Percentiles rank a stretch among this genome's conserved stretches.
Evolutionary conservation across 306 rosid species (phyloP).

Genomic region (Casuarina equisetifolia): DNA sequence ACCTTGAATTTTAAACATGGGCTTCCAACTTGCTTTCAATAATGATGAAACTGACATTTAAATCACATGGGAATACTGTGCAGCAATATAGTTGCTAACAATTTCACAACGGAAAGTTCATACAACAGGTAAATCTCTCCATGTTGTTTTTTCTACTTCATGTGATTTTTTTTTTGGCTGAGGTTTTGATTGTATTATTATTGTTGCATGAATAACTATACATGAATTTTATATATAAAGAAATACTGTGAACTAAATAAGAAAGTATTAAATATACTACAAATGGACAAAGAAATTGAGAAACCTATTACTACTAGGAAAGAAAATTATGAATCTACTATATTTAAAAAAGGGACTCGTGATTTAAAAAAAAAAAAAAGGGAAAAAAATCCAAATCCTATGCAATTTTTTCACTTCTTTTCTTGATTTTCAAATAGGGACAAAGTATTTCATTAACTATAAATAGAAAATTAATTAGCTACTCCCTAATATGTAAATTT

Average conservation of each 20-base stretch:
- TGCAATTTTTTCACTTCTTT: neutral
- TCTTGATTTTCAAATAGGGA: neutral
- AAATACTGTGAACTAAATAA: too few species aligned
- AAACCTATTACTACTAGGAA: too few species aligned
- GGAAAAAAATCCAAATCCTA: too few species aligned
- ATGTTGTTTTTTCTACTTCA: neutral
- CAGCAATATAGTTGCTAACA: slow-evolving; percentile 85
- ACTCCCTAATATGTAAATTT: neutral
- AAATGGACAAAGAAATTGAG: too few species aligned
- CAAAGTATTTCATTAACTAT: neutral
- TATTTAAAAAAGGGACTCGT: too few species aligned
- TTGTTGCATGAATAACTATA: too few species aligned
- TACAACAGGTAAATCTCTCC: slow-evolving; percentile 51
- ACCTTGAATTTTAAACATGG: neutral
- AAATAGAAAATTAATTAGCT: neutral
- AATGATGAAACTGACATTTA: slow-evolving; percentile 22
- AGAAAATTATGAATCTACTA: too few species aligned
- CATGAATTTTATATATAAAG: too few species aligned
- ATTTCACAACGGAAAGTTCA: slow-evolving; percentile 51
- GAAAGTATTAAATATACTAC: too few species aligned
- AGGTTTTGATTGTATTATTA: too few species aligned
- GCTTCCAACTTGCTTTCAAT: neutral
- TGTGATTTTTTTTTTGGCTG: neutral
- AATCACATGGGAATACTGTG: slow-evolving; percentile 27
- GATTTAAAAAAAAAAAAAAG: too few species aligned